Evolutionary conservation across 2,329 filamentous ascomycete genomes (phyloP).

Genomic region (Penicillium sp.): DNA sequence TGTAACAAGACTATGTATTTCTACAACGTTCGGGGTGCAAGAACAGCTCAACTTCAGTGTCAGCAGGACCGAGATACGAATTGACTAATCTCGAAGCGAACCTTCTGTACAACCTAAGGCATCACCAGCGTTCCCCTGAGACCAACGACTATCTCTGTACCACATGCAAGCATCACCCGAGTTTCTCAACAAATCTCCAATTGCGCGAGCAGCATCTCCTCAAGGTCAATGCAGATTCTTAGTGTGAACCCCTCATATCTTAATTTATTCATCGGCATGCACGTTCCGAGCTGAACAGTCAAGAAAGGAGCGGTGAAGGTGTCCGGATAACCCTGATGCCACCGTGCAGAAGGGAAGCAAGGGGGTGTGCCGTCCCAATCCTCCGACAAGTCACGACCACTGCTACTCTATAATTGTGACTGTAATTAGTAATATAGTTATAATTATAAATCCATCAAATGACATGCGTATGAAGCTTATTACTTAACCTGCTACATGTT

Average conservation of each 20-base stretch:
- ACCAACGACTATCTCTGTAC: neutral
- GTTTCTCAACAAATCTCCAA: neutral
- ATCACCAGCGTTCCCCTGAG: neutral
- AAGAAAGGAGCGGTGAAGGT: slow-evolving; percentile 22
- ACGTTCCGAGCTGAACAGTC: neutral
- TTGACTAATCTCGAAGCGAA: neutral
- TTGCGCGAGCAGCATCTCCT: neutral
- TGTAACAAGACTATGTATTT: neutral
- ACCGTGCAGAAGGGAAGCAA: slow-evolving; percentile 21
- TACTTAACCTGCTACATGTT: neutral
- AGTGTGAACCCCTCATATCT: neutral
- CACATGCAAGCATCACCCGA: neutral
- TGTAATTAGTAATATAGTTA: too few species aligned
- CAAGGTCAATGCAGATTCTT: neutral
- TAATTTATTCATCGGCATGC: neutral
- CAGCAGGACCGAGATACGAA: neutral
- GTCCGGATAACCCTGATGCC: slow-evolving; percentile 14
- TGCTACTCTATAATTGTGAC: too few species aligned
- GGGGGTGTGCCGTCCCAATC: slow-evolving; percentile 7
- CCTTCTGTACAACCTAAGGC: neutral
- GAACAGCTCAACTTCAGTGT: neutral
- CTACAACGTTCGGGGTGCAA: neutral
- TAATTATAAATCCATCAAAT: neutral
- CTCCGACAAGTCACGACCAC: neutral
- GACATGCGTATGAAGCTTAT: slow-evolving; percentile 4